A percentile compares a stretch with the other conserved stretches of the same genome.
phyloP scores from a whole-genome alignment of 179 eudicot species.

The Camellia oleifera region DNA sequence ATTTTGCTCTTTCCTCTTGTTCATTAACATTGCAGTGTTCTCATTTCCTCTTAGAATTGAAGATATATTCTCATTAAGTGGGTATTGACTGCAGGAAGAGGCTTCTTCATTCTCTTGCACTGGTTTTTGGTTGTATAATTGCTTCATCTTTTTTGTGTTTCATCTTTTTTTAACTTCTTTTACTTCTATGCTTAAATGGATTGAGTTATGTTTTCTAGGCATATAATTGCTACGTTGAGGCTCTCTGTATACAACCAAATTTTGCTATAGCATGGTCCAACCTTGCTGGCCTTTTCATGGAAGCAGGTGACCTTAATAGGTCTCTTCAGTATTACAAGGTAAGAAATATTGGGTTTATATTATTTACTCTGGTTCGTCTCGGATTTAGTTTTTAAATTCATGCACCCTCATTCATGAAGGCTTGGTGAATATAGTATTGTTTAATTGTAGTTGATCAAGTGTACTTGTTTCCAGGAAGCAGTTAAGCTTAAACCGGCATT shows the following conservation, averaged over 20 bases:
- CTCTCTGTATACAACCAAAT: slow-evolving; percentile 79
- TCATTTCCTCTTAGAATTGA: too few species aligned
- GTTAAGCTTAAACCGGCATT: slow-evolving; percentile 80
- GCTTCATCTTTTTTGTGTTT: too few species aligned
- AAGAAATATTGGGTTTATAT: slow-evolving; percentile 1
- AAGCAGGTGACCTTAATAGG: slow-evolving; percentile 77
- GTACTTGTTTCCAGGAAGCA: slow-evolving; percentile 63
- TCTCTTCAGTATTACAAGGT: slow-evolving; percentile 97
- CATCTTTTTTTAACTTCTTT: slow-evolving; percentile 12
- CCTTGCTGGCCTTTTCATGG: slow-evolving; percentile 97
- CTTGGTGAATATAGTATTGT: not conserved
- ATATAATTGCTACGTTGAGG: slow-evolving; percentile 88
- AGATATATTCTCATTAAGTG: too few species aligned
- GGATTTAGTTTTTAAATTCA: slow-evolving; percentile 5
- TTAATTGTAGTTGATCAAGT: not conserved
- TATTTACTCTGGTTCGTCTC: not conserved
- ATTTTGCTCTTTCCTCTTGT: too few species aligned
- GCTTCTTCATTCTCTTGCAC: too few species aligned
- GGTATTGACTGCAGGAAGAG: too few species aligned
- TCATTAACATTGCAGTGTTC: too few species aligned
- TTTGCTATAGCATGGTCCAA: slow-evolving; percentile 97
- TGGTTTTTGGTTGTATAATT: too few species aligned
- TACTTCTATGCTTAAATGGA: not conserved
- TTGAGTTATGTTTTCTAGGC: slow-evolving; percentile 51
- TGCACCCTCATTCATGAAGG: not conserved